phyloP scores from a whole-genome alignment of 176 grass and related monocot species.

The Triticum timopheevii region DNA sequence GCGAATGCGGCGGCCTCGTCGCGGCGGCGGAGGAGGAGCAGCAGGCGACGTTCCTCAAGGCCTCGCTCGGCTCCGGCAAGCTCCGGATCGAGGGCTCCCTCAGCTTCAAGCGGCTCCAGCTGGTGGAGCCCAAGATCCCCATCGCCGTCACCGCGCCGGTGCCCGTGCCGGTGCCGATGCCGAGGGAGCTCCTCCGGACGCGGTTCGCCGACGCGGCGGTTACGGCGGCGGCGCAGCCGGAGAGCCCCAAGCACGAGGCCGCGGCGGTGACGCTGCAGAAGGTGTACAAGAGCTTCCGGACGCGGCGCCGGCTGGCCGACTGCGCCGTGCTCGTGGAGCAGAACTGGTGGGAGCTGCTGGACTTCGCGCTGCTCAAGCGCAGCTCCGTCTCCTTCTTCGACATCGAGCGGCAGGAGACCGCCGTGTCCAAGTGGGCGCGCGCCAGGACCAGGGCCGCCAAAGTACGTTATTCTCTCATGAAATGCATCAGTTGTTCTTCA shows the following conservation, averaged over 20 bases:
- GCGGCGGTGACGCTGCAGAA: conserved; percentile 83
- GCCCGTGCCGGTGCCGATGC: conserved; percentile 26
- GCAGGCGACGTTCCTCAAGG: conserved; percentile 46
- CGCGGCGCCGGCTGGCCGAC: conserved; percentile 81
- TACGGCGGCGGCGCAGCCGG: background rate
- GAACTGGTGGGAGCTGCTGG: conserved; percentile 85
- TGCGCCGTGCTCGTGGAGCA: conserved; percentile 88
- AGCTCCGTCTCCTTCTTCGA: conserved; percentile 93
- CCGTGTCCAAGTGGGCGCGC: conserved; percentile 79
- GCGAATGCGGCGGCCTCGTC: background rate
- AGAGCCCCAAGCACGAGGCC: conserved; percentile 67
- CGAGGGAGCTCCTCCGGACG: conserved; percentile 30
- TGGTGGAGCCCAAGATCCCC: conserved; percentile 49
- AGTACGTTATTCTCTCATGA: conserved; percentile 6
- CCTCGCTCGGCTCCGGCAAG: conserved; percentile 58
- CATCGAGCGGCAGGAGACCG: conserved; percentile 69
- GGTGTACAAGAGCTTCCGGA: conserved; percentile 96
- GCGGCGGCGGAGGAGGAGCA: background rate
- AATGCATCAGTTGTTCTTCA: background rate
- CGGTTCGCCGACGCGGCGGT: background rate
- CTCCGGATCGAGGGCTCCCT: conserved; percentile 62
- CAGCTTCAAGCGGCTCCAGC: conserved; percentile 59
- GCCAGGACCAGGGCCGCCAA: conserved; percentile 83
- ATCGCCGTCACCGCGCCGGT: conserved; percentile 27
- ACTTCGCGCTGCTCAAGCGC: conserved; percentile 77